Conservation (phyloP, 495 filamentous ascomycete genomes). For the Aspergillus saccharolyticus region DNA sequence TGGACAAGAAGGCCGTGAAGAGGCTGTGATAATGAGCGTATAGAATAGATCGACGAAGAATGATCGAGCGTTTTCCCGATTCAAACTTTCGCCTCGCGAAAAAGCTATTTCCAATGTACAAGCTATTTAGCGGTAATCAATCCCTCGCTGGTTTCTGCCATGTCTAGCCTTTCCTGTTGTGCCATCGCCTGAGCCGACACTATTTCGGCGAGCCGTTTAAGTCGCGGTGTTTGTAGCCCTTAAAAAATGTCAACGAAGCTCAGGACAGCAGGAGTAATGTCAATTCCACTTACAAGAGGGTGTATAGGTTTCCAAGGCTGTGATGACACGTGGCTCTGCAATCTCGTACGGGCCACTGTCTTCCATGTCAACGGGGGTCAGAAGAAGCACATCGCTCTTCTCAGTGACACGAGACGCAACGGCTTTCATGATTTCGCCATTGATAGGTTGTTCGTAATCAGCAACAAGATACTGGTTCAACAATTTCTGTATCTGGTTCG, state of each 20-base stretch:
- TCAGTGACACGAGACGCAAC: conserved; percentile 96
- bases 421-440: conserved; percentile 99
- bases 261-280: background rate
- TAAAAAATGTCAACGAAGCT: conserved; percentile 16
- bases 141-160: conserved; percentile 33
- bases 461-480: conserved; percentile 98
- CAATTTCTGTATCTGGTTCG: conserved; percentile 98
- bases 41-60: background rate
- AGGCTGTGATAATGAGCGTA: background rate
- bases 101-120: conserved; percentile 27
- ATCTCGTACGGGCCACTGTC: conserved; percentile 99
- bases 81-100: conserved; percentile 4
- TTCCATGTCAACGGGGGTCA: conserved; percentile 96
- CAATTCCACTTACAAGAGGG: conserved; percentile 69
- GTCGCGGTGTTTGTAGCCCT: conserved; percentile 91
- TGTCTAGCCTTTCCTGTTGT: conserved; percentile 81
- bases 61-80: background rate
- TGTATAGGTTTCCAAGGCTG: conserved; percentile 94
- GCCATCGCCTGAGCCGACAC: conserved; percentile 93
- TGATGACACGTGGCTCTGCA: conserved; percentile 92
- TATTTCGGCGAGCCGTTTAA: conserved; percentile 95
- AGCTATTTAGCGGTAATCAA: conserved; percentile 25
- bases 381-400: conserved; percentile 92
- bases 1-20: background rate
- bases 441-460: conserved; percentile 99